A percentile compares a stretch with the other conserved stretches of the same genome.
phyloP scores from a whole-genome alignment of 345 rosid genomes.

The Melaleuca alternifolia region DNA sequence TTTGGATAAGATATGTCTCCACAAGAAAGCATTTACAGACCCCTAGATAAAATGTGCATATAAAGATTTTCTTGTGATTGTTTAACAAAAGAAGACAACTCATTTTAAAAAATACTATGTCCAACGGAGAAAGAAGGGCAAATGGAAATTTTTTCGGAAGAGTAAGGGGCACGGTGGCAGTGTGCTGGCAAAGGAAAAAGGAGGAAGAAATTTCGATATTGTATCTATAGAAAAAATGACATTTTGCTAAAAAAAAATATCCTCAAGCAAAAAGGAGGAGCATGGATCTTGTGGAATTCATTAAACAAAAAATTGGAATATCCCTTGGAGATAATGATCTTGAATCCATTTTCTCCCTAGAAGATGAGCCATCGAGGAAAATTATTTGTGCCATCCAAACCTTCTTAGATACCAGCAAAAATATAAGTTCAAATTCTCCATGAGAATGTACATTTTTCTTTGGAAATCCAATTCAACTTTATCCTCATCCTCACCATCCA shows the following conservation, averaged over 20 bases:
- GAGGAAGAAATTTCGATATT: neutral
- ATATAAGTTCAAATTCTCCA: neutral
- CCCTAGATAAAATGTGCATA: neutral
- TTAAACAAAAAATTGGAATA: neutral
- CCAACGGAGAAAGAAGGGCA: neutral
- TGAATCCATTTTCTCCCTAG: neutral
- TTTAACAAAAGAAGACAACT: neutral
- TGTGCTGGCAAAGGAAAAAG: neutral
- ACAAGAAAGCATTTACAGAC: neutral
- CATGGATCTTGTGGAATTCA: neutral
- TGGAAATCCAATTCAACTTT: too few relatives aligned
- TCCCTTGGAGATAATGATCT: neutral
- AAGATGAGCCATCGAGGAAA: neutral
- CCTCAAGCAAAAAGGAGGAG: neutral
- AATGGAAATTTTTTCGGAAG: neutral
- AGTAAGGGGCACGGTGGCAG: accelerated
- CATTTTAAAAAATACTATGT: neutral
- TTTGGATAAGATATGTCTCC: neutral
- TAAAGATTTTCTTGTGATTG: neutral
- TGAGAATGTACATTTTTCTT: neutral
- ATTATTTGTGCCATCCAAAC: neutral
- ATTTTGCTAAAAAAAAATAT: neutral
- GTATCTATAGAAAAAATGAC: neutral
- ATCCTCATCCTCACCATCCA: neutral
- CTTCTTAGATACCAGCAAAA: neutral